Evolutionary conservation across 129 eudicot species (phyloP), one percentile per base, ranked within the genome.

Genomic region (Helichrysum umbraculigerum): DNA sequence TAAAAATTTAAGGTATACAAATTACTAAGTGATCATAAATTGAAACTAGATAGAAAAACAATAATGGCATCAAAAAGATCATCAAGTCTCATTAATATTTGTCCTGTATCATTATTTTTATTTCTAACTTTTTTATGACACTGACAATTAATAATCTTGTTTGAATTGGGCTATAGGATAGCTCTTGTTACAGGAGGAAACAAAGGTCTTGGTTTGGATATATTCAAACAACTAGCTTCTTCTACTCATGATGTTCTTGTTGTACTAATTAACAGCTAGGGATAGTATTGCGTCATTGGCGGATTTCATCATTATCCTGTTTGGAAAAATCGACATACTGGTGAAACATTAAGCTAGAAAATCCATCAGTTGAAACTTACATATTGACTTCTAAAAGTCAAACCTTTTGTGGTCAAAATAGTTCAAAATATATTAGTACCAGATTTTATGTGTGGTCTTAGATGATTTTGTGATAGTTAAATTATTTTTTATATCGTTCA

Each of bases 161-260:
- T 60, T 74, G 42, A 62, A 30, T 62, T 75, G 79, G 17, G 17
- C 7, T 29, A n/a, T 62, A 75, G 79, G 50, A 75, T 75, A 62
- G 79, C 79, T 28, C 50, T 75, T 75, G 71, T 75, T 63, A 75
- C 79, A 9, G 79, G 71, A 75, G 79, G 71, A 60, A 63, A 75
- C 79, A 75, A 75, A 63, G 71, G 71, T 44, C 30, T 75, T 20
- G 79, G 79, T 5, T 50, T 75, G 15, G 79, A 75, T 32, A 63
- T 75, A 63, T 75, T 71, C 10, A 75, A 44, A 44, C 79, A 63
- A 29, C 14, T 75, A 29, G 70, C 78, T 74, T 60, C 78, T 15
- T 25, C 59, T 7, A 25, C 28, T 25, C 29, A 74, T 60, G 69
- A 60, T 60, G 22, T 73, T 73, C 28, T 74, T 39, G 70, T 74